Evolutionary conservation across 2,329 filamentous ascomycete genomes (phyloP).

Genomic region (Fusarium setosum): DNA sequence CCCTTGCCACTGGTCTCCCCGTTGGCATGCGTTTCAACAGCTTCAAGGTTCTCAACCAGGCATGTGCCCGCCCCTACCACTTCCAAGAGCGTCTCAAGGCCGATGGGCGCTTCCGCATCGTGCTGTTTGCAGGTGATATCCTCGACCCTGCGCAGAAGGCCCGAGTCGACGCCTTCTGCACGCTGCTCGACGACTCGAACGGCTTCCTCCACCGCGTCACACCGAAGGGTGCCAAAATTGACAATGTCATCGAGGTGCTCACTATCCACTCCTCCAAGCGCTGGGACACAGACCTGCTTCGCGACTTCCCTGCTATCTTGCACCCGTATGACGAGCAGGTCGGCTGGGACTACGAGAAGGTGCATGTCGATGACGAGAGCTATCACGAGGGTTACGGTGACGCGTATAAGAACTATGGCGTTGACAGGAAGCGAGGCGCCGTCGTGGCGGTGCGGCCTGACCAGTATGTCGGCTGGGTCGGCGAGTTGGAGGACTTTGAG

Average conservation of each 20-base stretch:
- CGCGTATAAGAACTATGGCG: conserved; percentile 67
- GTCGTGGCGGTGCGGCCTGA: conserved; percentile 73
- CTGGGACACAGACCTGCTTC: conserved; percentile 58
- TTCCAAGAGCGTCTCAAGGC: conserved; percentile 62
- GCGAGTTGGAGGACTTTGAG: conserved; percentile 48
- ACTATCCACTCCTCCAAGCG: conserved; percentile 68
- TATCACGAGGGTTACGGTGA: conserved; percentile 64
- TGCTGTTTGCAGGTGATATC: conserved; percentile 73
- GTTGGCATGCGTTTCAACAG: conserved; percentile 68
- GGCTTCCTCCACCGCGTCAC: conserved; percentile 55
- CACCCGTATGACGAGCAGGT: conserved; percentile 56
- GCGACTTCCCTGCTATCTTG: conserved; percentile 54
- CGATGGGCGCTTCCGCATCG: conserved; percentile 68
- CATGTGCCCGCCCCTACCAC: conserved; percentile 66
- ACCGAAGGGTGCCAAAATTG: conserved; percentile 21
- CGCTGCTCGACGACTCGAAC: conserved; percentile 46
- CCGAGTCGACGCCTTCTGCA: conserved; percentile 37
- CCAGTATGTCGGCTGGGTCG: conserved; percentile 68
- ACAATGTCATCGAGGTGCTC: conserved; percentile 65
- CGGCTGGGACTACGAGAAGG: conserved; percentile 68
- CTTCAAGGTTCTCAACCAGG: conserved; percentile 70
- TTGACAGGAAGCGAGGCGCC: conserved; percentile 66
- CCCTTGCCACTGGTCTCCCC: conserved; percentile 53
- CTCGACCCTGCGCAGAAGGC: conserved; percentile 51
- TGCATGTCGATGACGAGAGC: conserved; percentile 65